phyloP scores from a whole-genome alignment of 768 basidiomycete genomes.

The Termitomyces sp. region DNA sequence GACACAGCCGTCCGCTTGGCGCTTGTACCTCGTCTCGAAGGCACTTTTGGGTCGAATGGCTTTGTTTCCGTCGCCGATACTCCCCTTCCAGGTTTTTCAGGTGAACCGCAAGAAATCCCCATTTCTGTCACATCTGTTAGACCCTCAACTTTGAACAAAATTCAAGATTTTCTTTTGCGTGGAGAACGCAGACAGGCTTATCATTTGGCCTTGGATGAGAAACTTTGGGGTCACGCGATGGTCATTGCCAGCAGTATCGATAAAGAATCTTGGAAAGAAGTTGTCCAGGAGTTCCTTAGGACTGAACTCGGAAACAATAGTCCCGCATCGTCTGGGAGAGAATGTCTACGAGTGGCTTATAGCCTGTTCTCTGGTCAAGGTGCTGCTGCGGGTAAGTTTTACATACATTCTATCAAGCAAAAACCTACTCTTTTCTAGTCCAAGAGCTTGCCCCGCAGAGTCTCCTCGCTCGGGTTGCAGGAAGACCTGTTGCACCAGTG shows the following conservation, averaged over 20 bases:
- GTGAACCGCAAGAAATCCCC: conserved; percentile 37
- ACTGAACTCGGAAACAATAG: conserved; percentile 51
- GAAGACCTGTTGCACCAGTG: conserved; percentile 35
- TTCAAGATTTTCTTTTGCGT: conserved; percentile 72
- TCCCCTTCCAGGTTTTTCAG: conserved; percentile 17
- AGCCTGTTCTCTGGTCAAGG: conserved; percentile 84
- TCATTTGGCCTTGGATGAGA: conserved; percentile 82
- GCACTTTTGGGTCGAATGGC: conserved; percentile 16
- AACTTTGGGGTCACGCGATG: conserved; percentile 94
- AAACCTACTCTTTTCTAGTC: conserved; percentile 35
- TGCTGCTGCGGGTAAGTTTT: conserved; percentile 52
- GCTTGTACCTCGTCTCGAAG: conserved; percentile 54
- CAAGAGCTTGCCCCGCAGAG: conserved; percentile 67
- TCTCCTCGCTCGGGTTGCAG: conserved; percentile 35
- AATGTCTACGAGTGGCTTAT: conserved; percentile 76
- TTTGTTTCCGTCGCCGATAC: conserved; percentile 29
- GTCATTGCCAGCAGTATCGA: conserved; percentile 90
- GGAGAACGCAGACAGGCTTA: conserved; percentile 87
- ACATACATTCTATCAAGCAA: conserved; percentile 24
- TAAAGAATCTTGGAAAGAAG: conserved; percentile 91
- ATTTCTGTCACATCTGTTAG: conserved; percentile 56
- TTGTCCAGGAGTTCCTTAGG: conserved; percentile 78
- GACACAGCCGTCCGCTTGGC: conserved; percentile 74
- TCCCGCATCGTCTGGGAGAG: conserved; percentile 39
- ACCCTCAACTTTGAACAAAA: conserved; percentile 64